Percentiles rank a stretch among this genome's conserved stretches.
These are phyloP conservation scores for Cryphonectria naterciae DNA, from an alignment of 2,329 filamentous ascomycete genomes.

Conservation along the genomic window DNA sequence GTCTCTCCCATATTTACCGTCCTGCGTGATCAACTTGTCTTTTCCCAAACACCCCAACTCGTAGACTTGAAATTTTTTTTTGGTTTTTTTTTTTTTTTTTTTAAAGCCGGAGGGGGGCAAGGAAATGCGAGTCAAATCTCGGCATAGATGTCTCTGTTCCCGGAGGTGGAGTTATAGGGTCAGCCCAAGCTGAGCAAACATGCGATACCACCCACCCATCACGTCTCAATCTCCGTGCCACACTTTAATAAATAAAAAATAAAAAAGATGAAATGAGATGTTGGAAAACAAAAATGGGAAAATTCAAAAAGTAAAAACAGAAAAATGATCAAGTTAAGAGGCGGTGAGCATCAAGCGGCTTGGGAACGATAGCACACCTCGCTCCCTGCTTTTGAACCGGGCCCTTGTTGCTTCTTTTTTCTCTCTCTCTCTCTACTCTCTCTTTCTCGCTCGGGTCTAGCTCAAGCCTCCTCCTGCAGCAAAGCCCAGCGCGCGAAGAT, in stretches of 20 bases:
- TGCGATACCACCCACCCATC: not conserved
- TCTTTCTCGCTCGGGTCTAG: not conserved
- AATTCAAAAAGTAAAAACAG: not conserved
- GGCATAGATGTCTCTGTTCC: constrained; percentile 2
- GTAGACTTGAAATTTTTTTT: not conserved
- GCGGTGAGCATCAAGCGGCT: not conserved
- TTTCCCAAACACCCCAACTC: not conserved
- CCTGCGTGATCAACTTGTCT: not conserved
- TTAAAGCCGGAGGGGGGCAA: not conserved
- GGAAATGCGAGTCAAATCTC: constrained; percentile 1
- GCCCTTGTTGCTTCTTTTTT: not conserved
- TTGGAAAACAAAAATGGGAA: not conserved
- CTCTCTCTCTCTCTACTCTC: not conserved
- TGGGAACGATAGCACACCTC: not conserved
- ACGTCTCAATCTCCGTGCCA: not conserved
- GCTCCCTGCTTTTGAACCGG: not conserved
- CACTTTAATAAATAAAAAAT: not conserved
- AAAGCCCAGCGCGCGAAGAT: not conserved
- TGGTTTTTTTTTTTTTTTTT: no score
- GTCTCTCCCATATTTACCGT: not conserved
- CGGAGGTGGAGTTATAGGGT: not conserved
- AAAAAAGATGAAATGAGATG: no score
- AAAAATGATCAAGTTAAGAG: not conserved
- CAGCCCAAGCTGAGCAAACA: constrained; percentile 6
- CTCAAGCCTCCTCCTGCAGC: not conserved